Conservation (phyloP, 371 early-diverging fungal genomes). For the Actinomortierella ambigua region DNA sequence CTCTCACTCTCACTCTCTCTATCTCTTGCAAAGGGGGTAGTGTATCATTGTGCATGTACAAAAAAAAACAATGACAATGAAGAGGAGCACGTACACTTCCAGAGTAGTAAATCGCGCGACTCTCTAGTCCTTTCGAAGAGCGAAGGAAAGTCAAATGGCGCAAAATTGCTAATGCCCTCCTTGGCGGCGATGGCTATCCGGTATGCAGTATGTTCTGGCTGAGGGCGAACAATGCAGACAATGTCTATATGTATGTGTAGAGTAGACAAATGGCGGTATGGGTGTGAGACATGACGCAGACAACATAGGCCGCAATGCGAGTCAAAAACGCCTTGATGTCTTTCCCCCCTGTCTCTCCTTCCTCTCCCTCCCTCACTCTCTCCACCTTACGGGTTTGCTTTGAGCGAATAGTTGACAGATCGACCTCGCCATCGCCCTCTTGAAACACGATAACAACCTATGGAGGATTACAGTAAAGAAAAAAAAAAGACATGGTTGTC, state of each 20-base stretch:
- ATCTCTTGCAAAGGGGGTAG: too few species aligned
- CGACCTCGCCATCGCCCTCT: slow-evolving; percentile 34
- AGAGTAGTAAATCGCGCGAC: slow-evolving; percentile 28
- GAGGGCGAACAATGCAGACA: slow-evolving; percentile 33
- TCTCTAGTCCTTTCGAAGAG: slow-evolving; percentile 19
- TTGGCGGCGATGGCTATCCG: slow-evolving; percentile 36
- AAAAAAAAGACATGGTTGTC: background rate
- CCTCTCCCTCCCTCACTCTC: too few species aligned
- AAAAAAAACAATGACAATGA: too few species aligned
- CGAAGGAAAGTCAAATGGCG: slow-evolving; percentile 23
- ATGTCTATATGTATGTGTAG: slow-evolving; percentile 15
- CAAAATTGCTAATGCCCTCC: slow-evolving; percentile 35
- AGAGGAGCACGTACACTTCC: slow-evolving; percentile 17
- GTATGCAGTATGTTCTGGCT: slow-evolving; percentile 10
- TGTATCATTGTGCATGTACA: too few species aligned
- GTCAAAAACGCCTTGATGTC: too few species aligned
- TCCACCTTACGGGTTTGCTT: slow-evolving; percentile 33
- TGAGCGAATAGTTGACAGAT: slow-evolving; percentile 27
- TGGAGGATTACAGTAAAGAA: background rate
- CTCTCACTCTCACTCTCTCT: too few species aligned
- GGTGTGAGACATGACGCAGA: too few species aligned
- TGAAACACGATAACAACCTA: slow-evolving; percentile 40
- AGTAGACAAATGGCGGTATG: too few species aligned
- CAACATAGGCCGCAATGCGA: too few species aligned
- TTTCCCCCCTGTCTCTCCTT: too few species aligned